Evolutionary conservation across 208 protist species (phyloP).

Genomic region (Leishmania amazonensis): DNA sequence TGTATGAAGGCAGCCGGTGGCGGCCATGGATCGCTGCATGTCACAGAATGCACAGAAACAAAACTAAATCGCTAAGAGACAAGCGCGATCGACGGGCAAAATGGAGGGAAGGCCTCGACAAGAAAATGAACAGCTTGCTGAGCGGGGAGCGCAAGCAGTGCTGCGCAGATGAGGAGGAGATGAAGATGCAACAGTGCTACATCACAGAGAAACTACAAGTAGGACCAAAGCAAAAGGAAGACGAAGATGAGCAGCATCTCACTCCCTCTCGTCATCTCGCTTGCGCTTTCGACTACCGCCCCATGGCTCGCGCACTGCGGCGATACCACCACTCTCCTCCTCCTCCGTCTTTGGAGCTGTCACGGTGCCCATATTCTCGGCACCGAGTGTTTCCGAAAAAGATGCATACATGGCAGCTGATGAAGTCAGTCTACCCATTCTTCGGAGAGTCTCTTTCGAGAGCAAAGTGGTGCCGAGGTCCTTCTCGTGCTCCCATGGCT

Average conservation of each 20-base stretch:
- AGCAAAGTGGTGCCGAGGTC: constrained; percentile 89
- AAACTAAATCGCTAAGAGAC: not conserved
- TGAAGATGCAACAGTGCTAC: not conserved
- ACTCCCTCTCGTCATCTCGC: constrained; percentile 9
- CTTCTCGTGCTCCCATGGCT: constrained; percentile 90
- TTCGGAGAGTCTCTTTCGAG: constrained; percentile 46
- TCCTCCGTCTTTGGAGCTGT: not conserved
- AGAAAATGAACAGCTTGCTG: not conserved
- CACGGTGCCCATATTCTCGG: constrained; percentile 3
- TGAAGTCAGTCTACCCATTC: constrained; percentile 42
- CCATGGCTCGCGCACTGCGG: constrained; percentile 55
- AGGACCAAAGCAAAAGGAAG: not conserved
- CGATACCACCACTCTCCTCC: constrained; percentile 37
- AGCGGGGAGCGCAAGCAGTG: not conserved
- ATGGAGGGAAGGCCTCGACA: not conserved
- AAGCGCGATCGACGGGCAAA: too few relatives aligned
- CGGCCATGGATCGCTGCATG: not conserved
- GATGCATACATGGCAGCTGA: constrained; percentile 24
- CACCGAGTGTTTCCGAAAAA: not conserved
- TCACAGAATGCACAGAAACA: not conserved
- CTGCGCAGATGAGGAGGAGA: not conserved
- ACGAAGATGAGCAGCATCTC: not conserved
- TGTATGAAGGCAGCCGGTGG: not conserved
- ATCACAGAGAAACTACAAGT: not conserved
- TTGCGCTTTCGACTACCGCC: constrained; percentile 37